These are phyloP conservation scores for Cutaneotrichosporon sp. DNA, from an alignment of 1,284 basidiomycete species.

Conservation along the genomic window DNA sequence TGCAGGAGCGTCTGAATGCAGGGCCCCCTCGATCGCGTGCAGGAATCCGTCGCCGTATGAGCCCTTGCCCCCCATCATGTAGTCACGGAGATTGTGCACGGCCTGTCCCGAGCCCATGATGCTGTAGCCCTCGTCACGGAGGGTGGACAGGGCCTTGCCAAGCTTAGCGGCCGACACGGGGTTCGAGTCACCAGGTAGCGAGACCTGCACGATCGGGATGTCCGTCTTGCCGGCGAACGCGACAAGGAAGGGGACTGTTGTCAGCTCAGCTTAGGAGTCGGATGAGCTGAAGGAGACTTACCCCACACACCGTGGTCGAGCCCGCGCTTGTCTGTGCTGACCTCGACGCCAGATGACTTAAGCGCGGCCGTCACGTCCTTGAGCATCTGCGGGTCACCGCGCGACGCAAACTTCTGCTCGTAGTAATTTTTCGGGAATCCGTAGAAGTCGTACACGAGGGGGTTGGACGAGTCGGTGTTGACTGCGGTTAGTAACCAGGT, in stretches of 20 bases:
- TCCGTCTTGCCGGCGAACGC: constrained; percentile 46
- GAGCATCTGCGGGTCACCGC: constrained; percentile 34
- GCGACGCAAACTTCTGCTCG: constrained; percentile 46
- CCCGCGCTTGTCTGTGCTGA: constrained; percentile 42
- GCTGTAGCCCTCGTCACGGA: constrained; percentile 46
- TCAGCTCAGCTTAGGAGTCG: constrained; percentile 29
- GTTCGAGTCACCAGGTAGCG: constrained; percentile 48
- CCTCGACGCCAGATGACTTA: constrained; percentile 33
- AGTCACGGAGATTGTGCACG: constrained; percentile 52
- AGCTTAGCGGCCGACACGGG: constrained; percentile 48
- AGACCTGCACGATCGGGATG: constrained; percentile 54
- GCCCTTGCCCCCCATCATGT: constrained; percentile 28
- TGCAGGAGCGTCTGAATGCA: constrained; percentile 25
- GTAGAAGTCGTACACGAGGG: constrained; percentile 56
- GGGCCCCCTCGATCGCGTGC: constrained; percentile 26
- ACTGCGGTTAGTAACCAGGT: constrained; percentile 31
- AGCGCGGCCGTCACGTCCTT: constrained; percentile 38
- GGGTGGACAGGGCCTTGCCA: constrained; percentile 48
- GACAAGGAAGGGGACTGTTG: constrained; percentile 54
- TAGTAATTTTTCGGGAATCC: constrained; percentile 54
- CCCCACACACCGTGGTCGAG: constrained; percentile 56
- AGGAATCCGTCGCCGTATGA: constrained; percentile 34
- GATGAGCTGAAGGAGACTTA: constrained; percentile 49
- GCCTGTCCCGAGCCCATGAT: constrained; percentile 48
- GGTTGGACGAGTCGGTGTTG: constrained; percentile 47